These are phyloP conservation scores for Talaromyces albobiverticillius DNA, from an alignment of 2,329 filamentous ascomycete genomes.

Conservation along the genomic window DNA sequence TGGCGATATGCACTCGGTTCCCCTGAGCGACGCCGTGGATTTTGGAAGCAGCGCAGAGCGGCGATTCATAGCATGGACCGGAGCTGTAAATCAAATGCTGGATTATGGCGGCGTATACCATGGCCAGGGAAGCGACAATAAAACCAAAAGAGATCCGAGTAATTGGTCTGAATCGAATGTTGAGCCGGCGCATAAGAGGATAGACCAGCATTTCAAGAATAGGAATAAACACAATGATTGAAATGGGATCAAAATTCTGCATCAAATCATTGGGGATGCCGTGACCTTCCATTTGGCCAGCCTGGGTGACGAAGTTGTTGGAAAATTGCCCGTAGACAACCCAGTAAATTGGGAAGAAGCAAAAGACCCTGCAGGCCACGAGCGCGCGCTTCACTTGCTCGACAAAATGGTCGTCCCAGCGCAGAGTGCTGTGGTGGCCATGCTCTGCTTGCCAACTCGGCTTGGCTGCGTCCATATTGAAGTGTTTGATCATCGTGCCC, in stretches of 20 bases:
- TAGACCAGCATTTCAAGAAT: conserved; percentile 68
- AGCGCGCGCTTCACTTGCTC: conserved; percentile 68
- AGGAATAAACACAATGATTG: conserved; percentile 72
- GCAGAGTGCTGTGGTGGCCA: conserved; percentile 41
- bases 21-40: conserved; percentile 31
- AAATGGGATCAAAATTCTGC: conserved; percentile 71
- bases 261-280: conserved; percentile 76
- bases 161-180: conserved; percentile 69
- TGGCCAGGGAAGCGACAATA: conserved; percentile 60
- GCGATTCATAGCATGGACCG: conserved; percentile 50
- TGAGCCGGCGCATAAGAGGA: conserved; percentile 61
- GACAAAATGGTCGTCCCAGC: conserved; percentile 69
- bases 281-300: conserved; percentile 59
- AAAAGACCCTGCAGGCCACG: conserved; percentile 67
- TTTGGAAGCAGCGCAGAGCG: conserved; percentile 31
- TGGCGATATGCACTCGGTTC: conserved; percentile 45
- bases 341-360: conserved; percentile 51
- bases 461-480: conserved; percentile 62
- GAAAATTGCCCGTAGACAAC: conserved; percentile 64
- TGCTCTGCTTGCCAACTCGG: conserved; percentile 60
- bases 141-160: conserved; percentile 73
- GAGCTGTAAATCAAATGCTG: conserved; percentile 56
- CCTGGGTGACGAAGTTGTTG: conserved; percentile 43
- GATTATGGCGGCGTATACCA: conserved; percentile 59
- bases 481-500: conserved; percentile 52